Conservation (phyloP, 2,329 filamentous ascomycete species). For the Metarhizium robertsii region DNA sequence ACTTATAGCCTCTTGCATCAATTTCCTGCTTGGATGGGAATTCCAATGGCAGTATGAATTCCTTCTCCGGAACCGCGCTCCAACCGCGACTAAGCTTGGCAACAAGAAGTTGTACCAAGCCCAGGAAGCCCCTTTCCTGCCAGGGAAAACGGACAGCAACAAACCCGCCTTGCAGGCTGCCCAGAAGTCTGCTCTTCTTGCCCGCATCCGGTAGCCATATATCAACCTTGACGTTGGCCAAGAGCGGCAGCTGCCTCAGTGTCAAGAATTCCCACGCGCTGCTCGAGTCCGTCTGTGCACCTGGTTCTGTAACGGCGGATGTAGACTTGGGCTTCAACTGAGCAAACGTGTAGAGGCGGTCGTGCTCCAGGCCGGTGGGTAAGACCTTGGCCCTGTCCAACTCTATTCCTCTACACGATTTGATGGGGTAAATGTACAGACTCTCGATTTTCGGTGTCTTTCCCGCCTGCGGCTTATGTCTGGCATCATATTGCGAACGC, state of each 20-base stretch:
- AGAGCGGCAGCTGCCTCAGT: slow-evolving; percentile 55
- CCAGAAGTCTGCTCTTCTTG: slow-evolving; percentile 41
- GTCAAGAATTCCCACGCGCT: slow-evolving; percentile 62
- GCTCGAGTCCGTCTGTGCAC: not conserved
- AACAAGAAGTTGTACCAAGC: slow-evolving; percentile 32
- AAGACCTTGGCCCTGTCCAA: slow-evolving; percentile 55
- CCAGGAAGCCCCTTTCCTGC: slow-evolving; percentile 38
- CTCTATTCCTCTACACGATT: slow-evolving; percentile 73
- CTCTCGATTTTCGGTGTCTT: slow-evolving; percentile 39
- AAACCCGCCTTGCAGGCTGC: slow-evolving; percentile 46
- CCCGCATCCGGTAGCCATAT: slow-evolving; percentile 60
- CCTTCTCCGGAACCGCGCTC: slow-evolving; percentile 45
- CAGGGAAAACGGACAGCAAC: slow-evolving; percentile 60
- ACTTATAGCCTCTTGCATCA: slow-evolving; percentile 46
- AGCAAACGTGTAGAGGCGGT: slow-evolving; percentile 77
- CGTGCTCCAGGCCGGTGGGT: slow-evolving; percentile 63
- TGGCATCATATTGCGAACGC: slow-evolving; percentile 14
- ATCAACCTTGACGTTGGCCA: slow-evolving; percentile 61
- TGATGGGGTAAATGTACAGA: slow-evolving; percentile 73
- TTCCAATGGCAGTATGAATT: slow-evolving; percentile 57
- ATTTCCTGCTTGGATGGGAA: slow-evolving; percentile 50
- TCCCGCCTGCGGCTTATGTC: slow-evolving; percentile 12
- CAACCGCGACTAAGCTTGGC: slow-evolving; percentile 43
- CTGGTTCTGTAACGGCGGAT: not conserved
- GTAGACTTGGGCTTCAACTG: slow-evolving; percentile 31